Evolutionary conservation across 495 filamentous ascomycete genomes (phyloP).

Genomic region (Penicillium roqueforti): DNA sequence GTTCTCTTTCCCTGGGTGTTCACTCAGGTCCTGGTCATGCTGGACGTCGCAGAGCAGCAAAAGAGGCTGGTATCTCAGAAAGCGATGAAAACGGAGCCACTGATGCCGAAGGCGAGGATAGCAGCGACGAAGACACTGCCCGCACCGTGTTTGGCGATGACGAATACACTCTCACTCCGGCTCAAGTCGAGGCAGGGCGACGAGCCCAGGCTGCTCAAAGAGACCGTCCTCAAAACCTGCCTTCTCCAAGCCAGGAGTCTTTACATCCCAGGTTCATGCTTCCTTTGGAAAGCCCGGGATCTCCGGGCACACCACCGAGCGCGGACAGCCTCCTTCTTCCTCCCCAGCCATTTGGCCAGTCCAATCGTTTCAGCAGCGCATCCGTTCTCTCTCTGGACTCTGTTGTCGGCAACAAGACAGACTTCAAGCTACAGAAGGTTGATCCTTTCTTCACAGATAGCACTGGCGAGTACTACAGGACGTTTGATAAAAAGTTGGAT

Average conservation of each 20-base stretch:
- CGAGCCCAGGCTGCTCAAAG: conserved; percentile 26
- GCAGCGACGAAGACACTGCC: conserved; percentile 40
- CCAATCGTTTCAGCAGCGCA: conserved; percentile 38
- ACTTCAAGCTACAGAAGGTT: conserved; percentile 64
- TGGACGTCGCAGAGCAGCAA: conserved; percentile 20
- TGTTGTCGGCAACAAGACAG: conserved; percentile 56
- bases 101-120: conserved; percentile 35
- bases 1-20: conserved; percentile 43
- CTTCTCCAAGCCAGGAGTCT: conserved; percentile 27
- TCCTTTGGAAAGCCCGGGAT: conserved; percentile 6
- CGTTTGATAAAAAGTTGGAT: conserved; percentile 56
- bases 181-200: conserved; percentile 37
- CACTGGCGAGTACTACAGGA: conserved; percentile 56
- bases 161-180: conserved; percentile 42
- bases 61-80: neutral
- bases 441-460: conserved; percentile 69
- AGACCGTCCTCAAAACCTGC: neutral
- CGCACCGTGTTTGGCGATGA: conserved; percentile 41
- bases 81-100: conserved; percentile 25
- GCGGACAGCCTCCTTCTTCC: conserved; percentile 34
- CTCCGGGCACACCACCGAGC: conserved; percentile 29
- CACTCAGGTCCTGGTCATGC: conserved; percentile 44
- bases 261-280: conserved; percentile 16
- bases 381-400: conserved; percentile 53
- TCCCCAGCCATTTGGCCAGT: conserved; percentile 26